Conservation (phyloP, 352 stramenopile species). For the Pythium dissotocum region DNA sequence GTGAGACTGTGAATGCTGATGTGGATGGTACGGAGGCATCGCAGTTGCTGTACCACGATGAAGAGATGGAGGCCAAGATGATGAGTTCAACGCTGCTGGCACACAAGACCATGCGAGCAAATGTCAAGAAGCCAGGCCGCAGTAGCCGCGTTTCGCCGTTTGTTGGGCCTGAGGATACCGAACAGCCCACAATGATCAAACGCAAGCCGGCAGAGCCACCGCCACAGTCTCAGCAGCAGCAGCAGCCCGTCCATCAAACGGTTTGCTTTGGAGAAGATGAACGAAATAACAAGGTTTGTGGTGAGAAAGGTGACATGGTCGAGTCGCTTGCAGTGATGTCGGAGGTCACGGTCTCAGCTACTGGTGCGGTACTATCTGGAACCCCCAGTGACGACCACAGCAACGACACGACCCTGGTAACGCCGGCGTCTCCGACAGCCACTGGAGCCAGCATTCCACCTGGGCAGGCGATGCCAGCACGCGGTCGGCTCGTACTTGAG, state of each 20-base stretch:
- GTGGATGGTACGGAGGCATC: neutral
- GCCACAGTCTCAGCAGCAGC: neutral
- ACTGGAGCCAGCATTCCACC: too few relatives aligned
- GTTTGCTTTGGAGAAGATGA: neutral
- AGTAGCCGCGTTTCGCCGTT: conserved; percentile 15
- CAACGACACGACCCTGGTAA: neutral
- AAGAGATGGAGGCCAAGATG: conserved; percentile 24
- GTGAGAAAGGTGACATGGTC: neutral
- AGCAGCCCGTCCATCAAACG: neutral
- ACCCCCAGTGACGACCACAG: neutral
- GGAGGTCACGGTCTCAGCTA: neutral
- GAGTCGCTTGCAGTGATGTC: neutral
- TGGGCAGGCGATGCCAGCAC: neutral
- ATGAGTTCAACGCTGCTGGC: conserved; percentile 18
- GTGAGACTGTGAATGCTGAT: neutral
- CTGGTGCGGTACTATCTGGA: neutral
- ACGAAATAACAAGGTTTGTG: neutral
- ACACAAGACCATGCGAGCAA: conserved; percentile 22
- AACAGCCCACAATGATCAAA: neutral
- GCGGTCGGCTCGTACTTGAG: neutral
- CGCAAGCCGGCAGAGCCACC: neutral
- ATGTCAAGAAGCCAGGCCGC: neutral
- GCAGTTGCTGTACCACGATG: conserved; percentile 6
- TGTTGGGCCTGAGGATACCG: neutral
- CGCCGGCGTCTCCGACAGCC: too few relatives aligned